Percentiles rank a stretch among this genome's conserved stretches.
These are phyloP conservation scores for Penicillium sp. DNA, from an alignment of 2,329 filamentous ascomycete species.

Conservation along the genomic window DNA sequence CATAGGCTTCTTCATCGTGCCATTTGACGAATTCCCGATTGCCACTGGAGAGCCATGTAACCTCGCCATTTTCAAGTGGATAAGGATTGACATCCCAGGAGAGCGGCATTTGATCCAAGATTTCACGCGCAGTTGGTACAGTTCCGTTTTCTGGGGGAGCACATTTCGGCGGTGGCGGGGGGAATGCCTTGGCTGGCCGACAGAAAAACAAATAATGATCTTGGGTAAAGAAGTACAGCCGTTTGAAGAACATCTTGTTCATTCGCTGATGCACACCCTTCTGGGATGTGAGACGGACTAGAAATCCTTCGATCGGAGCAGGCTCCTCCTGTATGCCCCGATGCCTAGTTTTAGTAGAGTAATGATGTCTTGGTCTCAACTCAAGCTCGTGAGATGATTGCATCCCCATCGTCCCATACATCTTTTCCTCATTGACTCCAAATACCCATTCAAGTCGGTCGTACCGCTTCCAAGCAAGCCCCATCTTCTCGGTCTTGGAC, in stretches of 20 bases:
- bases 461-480: slow-evolving; percentile 67
- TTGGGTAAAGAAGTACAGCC: slow-evolving; percentile 63
- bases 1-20: slow-evolving; percentile 58
- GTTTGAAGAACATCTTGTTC: slow-evolving; percentile 62
- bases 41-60: slow-evolving; percentile 56
- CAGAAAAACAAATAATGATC: slow-evolving; percentile 63
- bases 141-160: slow-evolving; percentile 42
- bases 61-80: slow-evolving; percentile 51
- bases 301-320: slow-evolving; percentile 62
- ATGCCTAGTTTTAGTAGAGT: slow-evolving; percentile 51
- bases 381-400: slow-evolving; percentile 64
- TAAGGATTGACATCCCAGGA: slow-evolving; percentile 63
- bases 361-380: slow-evolving; percentile 63
- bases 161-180: slow-evolving; percentile 58
- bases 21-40: slow-evolving; percentile 46
- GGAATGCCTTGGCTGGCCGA: slow-evolving; percentile 57
- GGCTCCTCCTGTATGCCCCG: slow-evolving; percentile 53
- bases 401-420: slow-evolving; percentile 69
- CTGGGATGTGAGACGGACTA: slow-evolving; percentile 63
- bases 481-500: slow-evolving; percentile 58
- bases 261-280: slow-evolving; percentile 57
- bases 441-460: slow-evolving; percentile 67
- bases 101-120: slow-evolving; percentile 57
- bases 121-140: slow-evolving; percentile 54
- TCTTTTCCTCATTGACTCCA: slow-evolving; percentile 63